These are phyloP conservation scores for Parsonsia alboflavescens DNA, from an alignment of 257 asterid species.

Conservation along the genomic window DNA sequence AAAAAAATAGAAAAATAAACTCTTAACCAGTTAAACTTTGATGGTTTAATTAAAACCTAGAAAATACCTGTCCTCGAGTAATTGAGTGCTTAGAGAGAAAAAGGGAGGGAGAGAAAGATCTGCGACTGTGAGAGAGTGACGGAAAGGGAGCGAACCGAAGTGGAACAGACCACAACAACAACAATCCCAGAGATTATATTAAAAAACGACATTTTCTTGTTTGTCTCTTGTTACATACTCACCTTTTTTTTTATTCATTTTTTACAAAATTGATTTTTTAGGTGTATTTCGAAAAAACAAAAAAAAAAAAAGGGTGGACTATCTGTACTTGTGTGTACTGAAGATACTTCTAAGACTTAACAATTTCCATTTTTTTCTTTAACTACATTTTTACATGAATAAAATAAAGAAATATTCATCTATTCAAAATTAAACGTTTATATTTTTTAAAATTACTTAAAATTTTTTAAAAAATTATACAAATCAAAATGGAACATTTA, in stretches of 20 bases:
- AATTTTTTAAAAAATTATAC: too few relatives aligned
- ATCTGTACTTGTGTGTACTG: background rate
- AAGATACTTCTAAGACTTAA: background rate
- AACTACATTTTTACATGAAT: too few relatives aligned
- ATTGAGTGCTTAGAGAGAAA: background rate
- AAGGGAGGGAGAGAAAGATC: slow-evolving; percentile 4
- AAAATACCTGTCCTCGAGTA: slow-evolving; percentile 14
- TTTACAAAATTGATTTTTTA: background rate
- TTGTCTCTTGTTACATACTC: background rate
- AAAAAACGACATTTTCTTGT: background rate
- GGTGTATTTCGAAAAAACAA: background rate
- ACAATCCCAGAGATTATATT: slow-evolving; percentile 1
- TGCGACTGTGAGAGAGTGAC: slow-evolving; percentile 14
- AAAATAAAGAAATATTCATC: too few relatives aligned
- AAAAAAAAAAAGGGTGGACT: too few relatives aligned
- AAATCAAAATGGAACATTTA: too few relatives aligned
- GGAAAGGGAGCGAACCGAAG: slow-evolving; percentile 3
- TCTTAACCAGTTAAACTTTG: background rate
- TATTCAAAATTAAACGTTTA: too few relatives aligned
- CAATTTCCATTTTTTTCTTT: too few relatives aligned
- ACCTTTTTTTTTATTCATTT: background rate
- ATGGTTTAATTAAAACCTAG: background rate
- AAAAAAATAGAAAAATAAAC: background rate
- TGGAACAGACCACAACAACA: background rate
- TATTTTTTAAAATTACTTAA: too few relatives aligned